Percentiles rank a stretch among this genome's conserved stretches.
These are phyloP conservation scores for Lactarius evosmus DNA, from an alignment of 768 basidiomycete species.

Conservation along the genomic window DNA sequence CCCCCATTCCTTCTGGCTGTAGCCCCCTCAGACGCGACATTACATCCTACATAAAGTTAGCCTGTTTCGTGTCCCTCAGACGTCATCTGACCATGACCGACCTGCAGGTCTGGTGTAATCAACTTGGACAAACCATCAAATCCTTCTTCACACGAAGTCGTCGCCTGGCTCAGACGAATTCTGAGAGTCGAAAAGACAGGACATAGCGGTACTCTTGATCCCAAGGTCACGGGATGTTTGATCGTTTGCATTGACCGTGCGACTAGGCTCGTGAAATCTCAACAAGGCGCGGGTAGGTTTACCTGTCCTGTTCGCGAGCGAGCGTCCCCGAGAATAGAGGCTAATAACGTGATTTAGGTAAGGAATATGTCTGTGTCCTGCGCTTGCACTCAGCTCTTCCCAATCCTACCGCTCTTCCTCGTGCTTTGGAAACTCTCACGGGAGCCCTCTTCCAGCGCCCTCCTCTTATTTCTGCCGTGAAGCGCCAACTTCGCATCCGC, in stretches of 20 bases:
- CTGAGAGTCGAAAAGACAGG: constrained; percentile 97
- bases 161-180: constrained; percentile 98
- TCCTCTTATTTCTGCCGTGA: constrained; percentile 97
- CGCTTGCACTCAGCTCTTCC: constrained; percentile 83
- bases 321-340: background rate
- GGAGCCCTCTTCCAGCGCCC: constrained; percentile 99
- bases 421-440: constrained; percentile 93
- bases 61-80: constrained; percentile 11
- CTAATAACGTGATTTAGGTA: constrained; percentile 49
- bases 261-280: constrained; percentile 94
- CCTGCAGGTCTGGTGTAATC: constrained; percentile 89
- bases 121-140: constrained; percentile 99
- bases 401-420: constrained; percentile 81
- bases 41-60: constrained; percentile 82
- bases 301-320: background rate
- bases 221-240: constrained; percentile 97
- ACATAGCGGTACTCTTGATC: constrained; percentile 97
- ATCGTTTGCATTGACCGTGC: constrained; percentile 99
- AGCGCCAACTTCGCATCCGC: constrained; percentile 94
- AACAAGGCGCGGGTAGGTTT: constrained; percentile 88
- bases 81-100: background rate
- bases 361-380: constrained; percentile 97
- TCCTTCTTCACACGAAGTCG: constrained; percentile 98
- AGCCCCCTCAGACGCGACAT: constrained; percentile 96
- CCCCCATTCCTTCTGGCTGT: constrained; percentile 92